Evolutionary conservation across 2,329 filamentous ascomycete species (phyloP), one percentile per base, ranked within the genome.

Genomic region (Aspergillus flavus): DNA sequence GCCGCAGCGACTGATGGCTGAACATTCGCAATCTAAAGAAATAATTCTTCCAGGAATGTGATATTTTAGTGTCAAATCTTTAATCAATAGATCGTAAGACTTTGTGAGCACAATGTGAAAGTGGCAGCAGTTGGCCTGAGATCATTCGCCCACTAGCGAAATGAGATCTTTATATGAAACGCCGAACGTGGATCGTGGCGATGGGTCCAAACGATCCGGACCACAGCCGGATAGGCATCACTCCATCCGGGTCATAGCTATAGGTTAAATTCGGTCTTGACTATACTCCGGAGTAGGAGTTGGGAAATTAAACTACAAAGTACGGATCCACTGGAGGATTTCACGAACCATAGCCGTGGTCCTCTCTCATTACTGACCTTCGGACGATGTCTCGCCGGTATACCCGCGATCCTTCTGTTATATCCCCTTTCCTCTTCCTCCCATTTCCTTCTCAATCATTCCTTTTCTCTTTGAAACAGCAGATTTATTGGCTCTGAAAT

Each of bases 381-480:
- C 23, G 12, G 46, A 30, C 26, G 9, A 7, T 19, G 26, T 50
- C 16, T 50, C 26, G 26, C 46, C 46, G 14, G 30, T 30, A 50
- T 50, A 30, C 6, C 16, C 45, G 45, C 9, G 16, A n/a, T 10
- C 16, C 16, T 19, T 14, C 7, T 41, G 16, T 41, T 41, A 41
- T 41, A 41, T 41, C 12, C 2, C 30, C 46, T 43, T 21, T 34
- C 41, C 53, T 63, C 36, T 61, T 34, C 58, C 41, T 53, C 21
- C 59, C 34, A 54, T 62, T 23, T 45, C 45, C 28, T 58, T 53
- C 39, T 63, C 57, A 9, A 4, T 39, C 55, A 61, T 68, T 57
- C 57, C 57, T 26, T 55, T 62, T 52, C 68, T 69, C 66, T 71
- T 68, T 70, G 69, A 59, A 63, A 72, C 67, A 73, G 65, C 63